These are phyloP conservation scores for Phytophthora chlamydospora DNA, from an alignment of 352 stramenopile genomes.

Conservation along the genomic window DNA sequence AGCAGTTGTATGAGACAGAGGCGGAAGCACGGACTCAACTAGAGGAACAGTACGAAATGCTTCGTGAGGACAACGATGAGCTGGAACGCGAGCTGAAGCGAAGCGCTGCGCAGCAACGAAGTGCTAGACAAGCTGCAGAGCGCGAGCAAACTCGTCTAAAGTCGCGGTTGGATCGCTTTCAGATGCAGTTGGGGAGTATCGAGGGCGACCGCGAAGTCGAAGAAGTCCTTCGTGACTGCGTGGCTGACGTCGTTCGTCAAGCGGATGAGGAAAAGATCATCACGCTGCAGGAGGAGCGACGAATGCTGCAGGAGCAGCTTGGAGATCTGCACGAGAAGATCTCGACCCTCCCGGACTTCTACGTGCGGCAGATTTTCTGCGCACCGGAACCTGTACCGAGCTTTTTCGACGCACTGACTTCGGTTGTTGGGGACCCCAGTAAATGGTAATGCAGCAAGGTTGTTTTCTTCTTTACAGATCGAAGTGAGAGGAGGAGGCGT, in stretches of 20 bases:
- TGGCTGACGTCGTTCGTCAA: conserved; percentile 56
- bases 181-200: conserved; percentile 61
- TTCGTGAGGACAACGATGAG: conserved; percentile 35
- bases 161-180: conserved; percentile 54
- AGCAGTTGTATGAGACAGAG: conserved; percentile 43
- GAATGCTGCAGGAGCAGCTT: conserved; percentile 71
- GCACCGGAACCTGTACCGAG: conserved; percentile 67
- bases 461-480: conserved; percentile 41
- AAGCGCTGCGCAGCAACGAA: conserved; percentile 15
- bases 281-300: conserved; percentile 69
- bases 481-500: conserved; percentile 41
- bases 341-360: conserved; percentile 85
- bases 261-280: conserved; percentile 65
- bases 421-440: conserved; percentile 37
- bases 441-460: conserved; percentile 33
- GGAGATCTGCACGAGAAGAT: conserved; percentile 83
- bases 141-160: conserved; percentile 44
- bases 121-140: conserved; percentile 35
- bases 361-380: conserved; percentile 87
- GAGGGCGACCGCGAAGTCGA: conserved; percentile 59
- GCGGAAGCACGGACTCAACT: conserved; percentile 26
- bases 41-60: conserved; percentile 27
- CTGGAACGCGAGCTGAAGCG: conserved; percentile 31
- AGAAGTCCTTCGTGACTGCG: conserved; percentile 58
- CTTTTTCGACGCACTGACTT: conserved; percentile 85